Evolutionary conservation across 129 eudicot genomes (phyloP).

Genomic region (Erigeron canadensis): DNA sequence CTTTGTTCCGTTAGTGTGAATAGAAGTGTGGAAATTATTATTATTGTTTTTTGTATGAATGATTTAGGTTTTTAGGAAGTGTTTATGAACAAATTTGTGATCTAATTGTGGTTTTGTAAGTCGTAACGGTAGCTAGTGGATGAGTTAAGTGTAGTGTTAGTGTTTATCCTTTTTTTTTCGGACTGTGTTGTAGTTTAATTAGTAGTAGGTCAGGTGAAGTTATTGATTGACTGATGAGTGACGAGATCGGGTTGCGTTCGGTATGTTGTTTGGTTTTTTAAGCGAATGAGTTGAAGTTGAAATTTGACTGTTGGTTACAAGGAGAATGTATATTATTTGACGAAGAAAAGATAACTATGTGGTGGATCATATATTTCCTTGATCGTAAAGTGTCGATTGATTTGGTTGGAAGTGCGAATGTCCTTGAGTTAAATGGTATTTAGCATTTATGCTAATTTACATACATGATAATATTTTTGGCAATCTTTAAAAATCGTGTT

Average conservation of each 20-base stretch:
- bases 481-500: background rate
- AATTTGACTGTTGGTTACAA: no score
- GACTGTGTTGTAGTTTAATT: background rate
- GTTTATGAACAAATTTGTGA: background rate
- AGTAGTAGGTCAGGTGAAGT: conserved; percentile 6
- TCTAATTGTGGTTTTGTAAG: conserved; percentile 5
- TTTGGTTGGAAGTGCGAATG: conserved; percentile 12
- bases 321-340: background rate
- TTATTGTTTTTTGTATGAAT: background rate
- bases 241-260: background rate
- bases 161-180: conserved; percentile 8
- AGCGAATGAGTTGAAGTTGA: background rate
- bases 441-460: background rate
- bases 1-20: background rate
- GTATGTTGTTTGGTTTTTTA: background rate
- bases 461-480: conserved; percentile 3
- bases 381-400: background rate
- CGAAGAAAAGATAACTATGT: background rate
- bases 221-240: conserved; percentile 5
- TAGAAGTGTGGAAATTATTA: background rate
- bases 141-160: background rate
- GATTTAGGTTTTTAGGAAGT: background rate
- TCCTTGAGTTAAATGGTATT: background rate
- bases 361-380: background rate
- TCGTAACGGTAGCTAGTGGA: conserved; percentile 1